Evolutionary conservation across 2,329 filamentous ascomycete genomes (phyloP).

Genomic region (Bipolaris zeicola): DNA sequence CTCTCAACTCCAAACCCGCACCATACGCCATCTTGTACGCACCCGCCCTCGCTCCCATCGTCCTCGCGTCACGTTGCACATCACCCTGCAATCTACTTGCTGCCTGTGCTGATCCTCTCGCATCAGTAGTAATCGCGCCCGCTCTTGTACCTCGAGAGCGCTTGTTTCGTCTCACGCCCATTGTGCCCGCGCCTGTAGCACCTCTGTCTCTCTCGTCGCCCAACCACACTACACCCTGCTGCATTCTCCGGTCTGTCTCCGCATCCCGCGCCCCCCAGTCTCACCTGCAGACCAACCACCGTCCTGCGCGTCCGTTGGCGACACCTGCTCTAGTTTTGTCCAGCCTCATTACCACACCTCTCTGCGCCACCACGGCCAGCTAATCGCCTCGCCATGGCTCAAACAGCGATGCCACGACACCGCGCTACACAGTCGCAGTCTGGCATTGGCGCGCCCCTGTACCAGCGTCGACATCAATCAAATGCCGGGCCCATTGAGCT

Average conservation of each 20-base stretch:
- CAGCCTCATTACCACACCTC: conserved; percentile 28
- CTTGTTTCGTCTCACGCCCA: conserved; percentile 48
- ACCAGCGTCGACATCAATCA: conserved; percentile 43
- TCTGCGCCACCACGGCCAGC: conserved; percentile 32
- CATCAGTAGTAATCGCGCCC: conserved; percentile 39
- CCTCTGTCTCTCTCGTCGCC: conserved; percentile 18
- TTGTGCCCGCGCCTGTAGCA: conserved; percentile 41
- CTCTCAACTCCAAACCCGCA: conserved; percentile 11
- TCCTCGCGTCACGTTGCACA: conserved; percentile 10
- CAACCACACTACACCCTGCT: conserved; percentile 8
- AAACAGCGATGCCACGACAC: conserved; percentile 49
- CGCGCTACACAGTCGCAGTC: conserved; percentile 48
- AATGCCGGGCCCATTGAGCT: conserved; percentile 50
- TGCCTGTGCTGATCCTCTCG: conserved; percentile 41
- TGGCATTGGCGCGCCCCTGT: conserved; percentile 45
- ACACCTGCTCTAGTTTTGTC: conserved; percentile 39
- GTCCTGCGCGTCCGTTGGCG: conserved; percentile 28
- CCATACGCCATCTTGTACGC: conserved; percentile 34
- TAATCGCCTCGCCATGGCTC: conserved; percentile 41
- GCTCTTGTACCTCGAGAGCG: conserved; percentile 44
- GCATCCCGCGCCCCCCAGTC: conserved; percentile 29
- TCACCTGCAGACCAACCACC: conserved; percentile 28
- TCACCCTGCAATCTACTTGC: conserved; percentile 29
- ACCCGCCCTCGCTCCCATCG: conserved; percentile 1
- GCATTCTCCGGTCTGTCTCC: conserved; percentile 27